A percentile compares a stretch with the other conserved stretches of the same genome.
Evolutionary conservation across 176 grass and related monocot genomes (phyloP).

Genomic region (Avena insularis): DNA sequence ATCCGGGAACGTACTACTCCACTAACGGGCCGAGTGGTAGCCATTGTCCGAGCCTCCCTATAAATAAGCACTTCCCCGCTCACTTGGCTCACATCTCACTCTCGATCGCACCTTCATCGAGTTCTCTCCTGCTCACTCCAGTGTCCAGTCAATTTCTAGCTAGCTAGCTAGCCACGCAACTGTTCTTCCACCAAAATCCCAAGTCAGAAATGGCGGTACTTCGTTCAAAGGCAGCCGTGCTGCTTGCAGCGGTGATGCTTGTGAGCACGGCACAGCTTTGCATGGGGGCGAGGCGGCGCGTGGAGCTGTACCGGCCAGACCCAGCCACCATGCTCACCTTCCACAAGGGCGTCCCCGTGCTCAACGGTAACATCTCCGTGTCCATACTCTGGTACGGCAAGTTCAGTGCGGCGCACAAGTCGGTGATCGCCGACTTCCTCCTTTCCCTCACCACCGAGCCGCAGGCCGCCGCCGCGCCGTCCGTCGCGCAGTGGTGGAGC

Average conservation of each 20-base stretch:
- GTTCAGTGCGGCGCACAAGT: conserved; percentile 62
- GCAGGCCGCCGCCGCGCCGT: conserved; percentile 44
- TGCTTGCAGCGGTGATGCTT: conserved; percentile 30
- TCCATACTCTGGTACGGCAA: conserved; percentile 75
- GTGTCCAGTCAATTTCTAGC: background rate
- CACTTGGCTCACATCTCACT: background rate
- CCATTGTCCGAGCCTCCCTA: background rate
- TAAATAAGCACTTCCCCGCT: conserved; percentile 34
- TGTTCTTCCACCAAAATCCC: background rate
- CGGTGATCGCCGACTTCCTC: conserved; percentile 77
- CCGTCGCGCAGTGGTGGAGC: conserved; percentile 67
- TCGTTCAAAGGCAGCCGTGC: background rate
- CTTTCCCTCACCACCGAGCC: conserved; percentile 56
- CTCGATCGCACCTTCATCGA: background rate
- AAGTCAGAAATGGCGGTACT: conserved; percentile 3
- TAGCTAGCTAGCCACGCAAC: background rate
- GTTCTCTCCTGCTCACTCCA: background rate
- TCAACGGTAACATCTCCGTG: conserved; percentile 62
- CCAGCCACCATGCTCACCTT: conserved; percentile 61
- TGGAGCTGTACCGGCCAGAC: conserved; percentile 55
- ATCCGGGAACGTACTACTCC: conserved; percentile 25
- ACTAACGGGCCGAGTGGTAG: background rate
- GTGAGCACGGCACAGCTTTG: conserved; percentile 16
- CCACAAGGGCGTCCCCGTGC: conserved; percentile 64
- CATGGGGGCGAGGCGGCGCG: conserved; percentile 48